A percentile compares a stretch with the other conserved stretches of the same genome.
These are phyloP conservation scores for Avena sativa DNA, from an alignment of 176 grass and related monocot genomes.

Conservation along the genomic window DNA sequence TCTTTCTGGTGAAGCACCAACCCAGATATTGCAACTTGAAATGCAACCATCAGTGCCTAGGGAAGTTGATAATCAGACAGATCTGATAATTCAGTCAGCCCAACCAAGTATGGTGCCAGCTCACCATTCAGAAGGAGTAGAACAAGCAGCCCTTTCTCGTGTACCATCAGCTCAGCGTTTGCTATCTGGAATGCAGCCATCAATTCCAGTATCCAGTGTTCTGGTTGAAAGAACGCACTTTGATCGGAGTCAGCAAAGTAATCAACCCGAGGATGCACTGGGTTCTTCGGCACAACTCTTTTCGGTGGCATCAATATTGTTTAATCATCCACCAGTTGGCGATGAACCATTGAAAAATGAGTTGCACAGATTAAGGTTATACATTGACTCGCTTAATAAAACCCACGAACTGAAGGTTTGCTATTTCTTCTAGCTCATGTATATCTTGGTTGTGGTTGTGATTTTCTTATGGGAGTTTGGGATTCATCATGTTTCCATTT, in stretches of 20 bases:
- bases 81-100: constrained; percentile 26
- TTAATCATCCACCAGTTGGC: constrained; percentile 54
- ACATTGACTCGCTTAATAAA: constrained; percentile 57
- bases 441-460: constrained; percentile 14
- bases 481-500: constrained; percentile 30
- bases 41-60: constrained; percentile 22
- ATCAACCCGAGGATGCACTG: constrained; percentile 34
- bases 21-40: constrained; percentile 43
- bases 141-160: constrained; percentile 4
- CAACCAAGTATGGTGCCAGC: constrained; percentile 43
- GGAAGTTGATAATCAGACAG: neutral
- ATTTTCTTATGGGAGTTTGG: constrained; percentile 4
- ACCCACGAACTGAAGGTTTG: constrained; percentile 71
- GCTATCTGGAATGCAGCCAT: constrained; percentile 46
- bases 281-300: constrained; percentile 52
- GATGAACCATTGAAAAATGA: constrained; percentile 78
- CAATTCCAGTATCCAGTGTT: constrained; percentile 24
- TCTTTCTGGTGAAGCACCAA: constrained; percentile 23
- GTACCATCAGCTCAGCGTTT: constrained; percentile 33
- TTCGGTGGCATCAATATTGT: constrained; percentile 55
- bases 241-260: constrained; percentile 36
- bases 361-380: constrained; percentile 56
- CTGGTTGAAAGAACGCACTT: constrained; percentile 38
- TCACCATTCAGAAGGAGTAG: constrained; percentile 14
- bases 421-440: constrained; percentile 1